Evolutionary conservation across 345 rosid genomes (phyloP), one percentile per base, ranked within the genome.

Genomic region (Brassica cretica): DNA sequence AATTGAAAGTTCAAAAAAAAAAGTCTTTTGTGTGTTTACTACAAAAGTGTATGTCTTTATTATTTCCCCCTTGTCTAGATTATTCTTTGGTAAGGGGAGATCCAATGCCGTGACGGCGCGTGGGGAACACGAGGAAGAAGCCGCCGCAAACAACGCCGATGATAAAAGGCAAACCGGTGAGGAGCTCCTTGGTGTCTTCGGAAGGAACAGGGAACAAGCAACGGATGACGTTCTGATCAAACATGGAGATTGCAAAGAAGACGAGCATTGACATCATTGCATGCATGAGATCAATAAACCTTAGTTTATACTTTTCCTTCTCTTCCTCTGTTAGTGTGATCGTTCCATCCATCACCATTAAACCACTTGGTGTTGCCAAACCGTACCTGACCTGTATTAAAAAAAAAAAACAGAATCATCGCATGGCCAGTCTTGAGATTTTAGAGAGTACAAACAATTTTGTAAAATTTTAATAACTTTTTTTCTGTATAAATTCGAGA

Each of bases 81-180:
- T 30, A 80, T 65, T 80, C 76, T 65, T 74, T 74, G 5, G 88
- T 82, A 0, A 92, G 82, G 14, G 96, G 97, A 32, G 77, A 71
- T 46, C 93, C 90, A 3, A 93, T 82, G 49, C 97, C 98, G 58
- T 91, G 91, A 58, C 97, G 94, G 64, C 84, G 84, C 25, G 85
- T 80, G 1, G 97, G 98, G 80, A 86, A 86, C 0, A 59, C 60
- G 25, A 91, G 85, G 77, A 93, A 89, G 81, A 91, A 69, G 33
- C 84, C 62, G 68, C 86, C 82, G 18, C 92, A 82, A 3, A 86
- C 21, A 6, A 85, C 76, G 3, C 93, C 93, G 55, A 87, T 80
- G 53, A 60, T 77, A 0, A 83, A 60, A 4, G 97, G 97, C 58
- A 89, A 71, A 2, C 77, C 66, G 73, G 73, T 56, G 0, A 88